Percentiles rank a stretch among this genome's conserved stretches.
Evolutionary conservation across 2,329 filamentous ascomycete genomes (phyloP).

Genomic region (Polychaeton citri): DNA sequence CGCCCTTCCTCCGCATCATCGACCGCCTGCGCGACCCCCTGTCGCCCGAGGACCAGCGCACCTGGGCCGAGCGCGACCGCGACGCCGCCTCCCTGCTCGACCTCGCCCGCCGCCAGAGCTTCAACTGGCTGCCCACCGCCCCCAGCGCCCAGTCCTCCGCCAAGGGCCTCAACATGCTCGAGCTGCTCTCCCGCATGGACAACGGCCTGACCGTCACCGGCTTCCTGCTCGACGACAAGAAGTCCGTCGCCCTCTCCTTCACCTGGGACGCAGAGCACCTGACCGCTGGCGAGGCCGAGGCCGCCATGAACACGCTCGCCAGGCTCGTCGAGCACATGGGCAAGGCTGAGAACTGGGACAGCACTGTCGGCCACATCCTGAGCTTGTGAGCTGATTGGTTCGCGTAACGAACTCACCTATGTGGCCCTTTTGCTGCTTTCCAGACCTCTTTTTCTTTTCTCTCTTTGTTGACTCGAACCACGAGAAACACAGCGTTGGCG

Average conservation of each 20-base stretch:
- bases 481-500: too few relatives aligned
- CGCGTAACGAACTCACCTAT: too few relatives aligned
- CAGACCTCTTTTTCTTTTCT: too few relatives aligned
- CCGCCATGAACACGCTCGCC: conserved; percentile 12
- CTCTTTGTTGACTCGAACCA: too few relatives aligned
- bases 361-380: conserved; percentile 12
- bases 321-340: conserved; percentile 14
- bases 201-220: conserved; percentile 21
- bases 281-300: conserved; percentile 14
- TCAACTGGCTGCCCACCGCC: conserved; percentile 21
- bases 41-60: conserved; percentile 13
- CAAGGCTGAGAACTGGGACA: conserved; percentile 15
- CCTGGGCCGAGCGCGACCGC: conserved; percentile 15
- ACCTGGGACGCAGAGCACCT: conserved; percentile 21
- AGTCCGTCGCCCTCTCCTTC: conserved; percentile 16
- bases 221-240: conserved; percentile 18
- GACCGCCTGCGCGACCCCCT: conserved; percentile 17
- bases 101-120: conserved; percentile 18
- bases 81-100: conserved; percentile 18
- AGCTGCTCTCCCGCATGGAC: conserved; percentile 21
- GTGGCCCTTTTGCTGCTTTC: too few relatives aligned
- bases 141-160: conserved; percentile 14
- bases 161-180: conserved; percentile 15
- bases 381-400: background rate
- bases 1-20: conserved; percentile 18